Percentiles rank a stretch among this genome's conserved stretches.
Evolutionary conservation across 805 yeast species (phyloP).

Genomic region (Schwanniomyces occidentalis): DNA sequence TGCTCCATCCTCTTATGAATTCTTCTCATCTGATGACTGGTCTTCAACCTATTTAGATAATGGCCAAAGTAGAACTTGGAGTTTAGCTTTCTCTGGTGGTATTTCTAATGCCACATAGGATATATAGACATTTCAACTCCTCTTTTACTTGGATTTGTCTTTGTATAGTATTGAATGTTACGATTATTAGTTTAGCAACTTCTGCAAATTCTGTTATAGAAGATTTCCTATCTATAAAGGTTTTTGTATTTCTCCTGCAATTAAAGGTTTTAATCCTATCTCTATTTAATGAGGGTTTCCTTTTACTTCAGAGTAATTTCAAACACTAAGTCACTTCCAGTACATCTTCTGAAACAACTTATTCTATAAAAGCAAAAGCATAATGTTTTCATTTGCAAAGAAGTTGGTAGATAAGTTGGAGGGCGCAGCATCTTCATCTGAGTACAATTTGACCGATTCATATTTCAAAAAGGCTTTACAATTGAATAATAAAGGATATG

Average conservation of each 20-base stretch:
- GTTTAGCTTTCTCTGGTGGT: conserved; percentile 60
- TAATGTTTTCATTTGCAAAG: conserved; percentile 47
- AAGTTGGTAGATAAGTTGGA: conserved; percentile 42
- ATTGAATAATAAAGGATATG: conserved; percentile 42
- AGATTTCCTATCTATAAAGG: background rate
- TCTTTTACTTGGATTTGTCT: background rate
- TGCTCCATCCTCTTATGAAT: conserved; percentile 60
- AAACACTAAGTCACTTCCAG: too few species aligned
- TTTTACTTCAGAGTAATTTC: too few species aligned
- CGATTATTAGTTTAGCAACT: too few species aligned
- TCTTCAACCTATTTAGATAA: conserved; percentile 47
- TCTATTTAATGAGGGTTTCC: too few species aligned
- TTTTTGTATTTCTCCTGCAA: too few species aligned
- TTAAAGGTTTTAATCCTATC: too few species aligned
- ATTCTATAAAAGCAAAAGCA: too few species aligned
- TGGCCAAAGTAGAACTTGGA: conserved; percentile 66
- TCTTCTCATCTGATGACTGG: conserved; percentile 43
- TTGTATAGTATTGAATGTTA: background rate
- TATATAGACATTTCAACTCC: background rate
- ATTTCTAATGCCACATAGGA: conserved; percentile 20
- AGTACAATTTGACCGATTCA: conserved; percentile 25
- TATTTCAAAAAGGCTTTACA: conserved; percentile 34
- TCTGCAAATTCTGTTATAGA: background rate
- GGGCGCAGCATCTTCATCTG: conserved; percentile 16
- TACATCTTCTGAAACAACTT: too few species aligned